phyloP scores from a whole-genome alignment of 2,329 filamentous ascomycete species.

The Diaporthe australafricana region DNA sequence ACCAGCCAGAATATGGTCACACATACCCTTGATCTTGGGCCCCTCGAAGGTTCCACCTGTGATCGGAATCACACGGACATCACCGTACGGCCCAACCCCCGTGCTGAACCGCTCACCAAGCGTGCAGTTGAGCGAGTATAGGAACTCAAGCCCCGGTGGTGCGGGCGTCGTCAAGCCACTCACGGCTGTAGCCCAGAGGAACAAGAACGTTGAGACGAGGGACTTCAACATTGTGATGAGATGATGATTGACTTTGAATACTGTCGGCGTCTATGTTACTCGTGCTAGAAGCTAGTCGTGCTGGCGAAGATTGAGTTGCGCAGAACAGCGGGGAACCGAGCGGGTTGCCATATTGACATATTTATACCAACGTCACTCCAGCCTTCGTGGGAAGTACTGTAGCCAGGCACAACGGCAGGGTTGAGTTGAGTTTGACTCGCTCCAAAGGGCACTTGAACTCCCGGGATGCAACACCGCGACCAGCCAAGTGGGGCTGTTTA shows the following conservation, averaged over 20 bases:
- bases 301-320: background rate
- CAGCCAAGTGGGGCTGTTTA: slow-evolving; percentile 13
- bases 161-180: slow-evolving; percentile 9
- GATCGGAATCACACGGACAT: slow-evolving; percentile 44
- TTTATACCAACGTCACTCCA: background rate
- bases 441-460: background rate
- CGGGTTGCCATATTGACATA: background rate
- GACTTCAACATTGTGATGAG: slow-evolving; percentile 3
- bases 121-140: slow-evolving; percentile 46
- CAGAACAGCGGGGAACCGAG: background rate
- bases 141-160: slow-evolving; percentile 42
- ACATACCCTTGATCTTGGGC: slow-evolving; percentile 41
- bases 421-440: slow-evolving; percentile 8
- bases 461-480: slow-evolving; percentile 14
- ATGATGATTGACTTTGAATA: background rate
- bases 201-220: background rate
- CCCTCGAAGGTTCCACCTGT: slow-evolving; percentile 44
- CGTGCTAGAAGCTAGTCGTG: background rate
- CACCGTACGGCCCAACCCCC: slow-evolving; percentile 42
- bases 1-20: background rate
- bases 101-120: slow-evolving; percentile 40
- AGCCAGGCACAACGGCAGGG: background rate
- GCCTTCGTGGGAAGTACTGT: background rate
- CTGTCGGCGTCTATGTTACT: background rate
- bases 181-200: background rate